Evolutionary conservation across 768 basidiomycete genomes (phyloP), one percentile per base, ranked within the genome.

Genomic region (Favolaschia claudopus): DNA sequence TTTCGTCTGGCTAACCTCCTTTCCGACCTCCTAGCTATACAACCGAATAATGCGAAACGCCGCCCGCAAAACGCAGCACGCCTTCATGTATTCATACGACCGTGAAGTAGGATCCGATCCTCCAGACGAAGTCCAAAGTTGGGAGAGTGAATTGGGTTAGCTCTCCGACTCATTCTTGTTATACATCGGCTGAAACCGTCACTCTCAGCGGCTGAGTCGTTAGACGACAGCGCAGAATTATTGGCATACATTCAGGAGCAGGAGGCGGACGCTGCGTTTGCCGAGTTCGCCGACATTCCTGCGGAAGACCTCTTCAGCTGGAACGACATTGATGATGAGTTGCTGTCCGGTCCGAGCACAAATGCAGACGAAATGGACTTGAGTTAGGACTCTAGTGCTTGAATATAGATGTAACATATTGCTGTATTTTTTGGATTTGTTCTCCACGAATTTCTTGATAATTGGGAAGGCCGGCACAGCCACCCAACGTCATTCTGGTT

Each of bases 21-120:
- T 8, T 45, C 8, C 28, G 46, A 7, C 12, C n/a, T 17, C 31
- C 2, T n/a, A 63, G 63, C 50, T 64, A 3, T 64, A 53, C 46
- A 47, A 28, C 1, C 48, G 63, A 7, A 51, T 64, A 32, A 60
- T 64, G 54, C 44, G 38, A 24, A 64, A 64, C 40, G 19, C 50
- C 14, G 22, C 38, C 3, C 58, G 63, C 27, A 64, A 60, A n/a
- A 31, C 27, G n/a, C 54, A 56, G 39, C 55, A 60, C 43, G 47
- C 58, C 22, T 64, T 48, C 42, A 27, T 64, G 57, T 52, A 64
- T 22, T 51, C 63, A n/a, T 64, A 64, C 25, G 63, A 64, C 50
- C 63, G 63, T 36, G 63, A 64, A 31, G 37, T 64, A 5, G 63
- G 63, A 0, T 64, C 58, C 7, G 61, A 58, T 22, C 61, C 61